Evolutionary conservation across 202 grass and related monocot genomes (phyloP).

Genomic region (Bolboschoenoplectus hybrid): DNA sequence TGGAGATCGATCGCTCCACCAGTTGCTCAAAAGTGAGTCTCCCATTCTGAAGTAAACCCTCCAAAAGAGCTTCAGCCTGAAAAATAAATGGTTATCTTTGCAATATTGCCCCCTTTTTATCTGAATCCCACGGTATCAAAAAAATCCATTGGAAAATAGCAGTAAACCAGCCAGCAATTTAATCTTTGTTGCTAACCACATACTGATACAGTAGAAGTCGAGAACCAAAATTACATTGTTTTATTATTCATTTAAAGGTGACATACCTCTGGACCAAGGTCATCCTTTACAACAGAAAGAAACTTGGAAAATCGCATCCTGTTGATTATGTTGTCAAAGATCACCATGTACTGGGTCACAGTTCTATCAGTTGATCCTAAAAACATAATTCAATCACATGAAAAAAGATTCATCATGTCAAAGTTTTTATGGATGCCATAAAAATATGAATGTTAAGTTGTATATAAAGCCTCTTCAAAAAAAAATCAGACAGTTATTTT

Average conservation of each 20-base stretch:
- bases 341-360: constrained; percentile 57
- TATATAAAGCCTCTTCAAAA: background rate
- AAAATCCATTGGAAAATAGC: background rate
- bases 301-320: constrained; percentile 80
- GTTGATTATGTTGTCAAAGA: constrained; percentile 77
- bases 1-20: constrained; percentile 54
- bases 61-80: constrained; percentile 72
- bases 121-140: constrained; percentile 32
- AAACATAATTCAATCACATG: constrained; percentile 32
- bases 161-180: background rate
- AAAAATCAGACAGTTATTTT: background rate
- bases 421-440: background rate
- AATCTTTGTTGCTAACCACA: background rate
- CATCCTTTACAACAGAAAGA: constrained; percentile 48
- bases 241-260: background rate
- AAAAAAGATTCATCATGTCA: background rate
- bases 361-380: constrained; percentile 37
- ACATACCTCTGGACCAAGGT: constrained; percentile 63
- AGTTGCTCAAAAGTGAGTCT: constrained; percentile 91
- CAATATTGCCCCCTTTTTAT: background rate
- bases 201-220: background rate
- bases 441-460: constrained; percentile 8
- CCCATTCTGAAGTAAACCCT: constrained; percentile 77
- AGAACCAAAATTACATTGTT: constrained; percentile 15
- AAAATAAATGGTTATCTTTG: constrained; percentile 40